Percentiles rank a stretch among this genome's conserved stretches.
These are phyloP conservation scores for Phytophthora sojae DNA, from an alignment of 352 stramenopile species.

Conservation along the genomic window DNA sequence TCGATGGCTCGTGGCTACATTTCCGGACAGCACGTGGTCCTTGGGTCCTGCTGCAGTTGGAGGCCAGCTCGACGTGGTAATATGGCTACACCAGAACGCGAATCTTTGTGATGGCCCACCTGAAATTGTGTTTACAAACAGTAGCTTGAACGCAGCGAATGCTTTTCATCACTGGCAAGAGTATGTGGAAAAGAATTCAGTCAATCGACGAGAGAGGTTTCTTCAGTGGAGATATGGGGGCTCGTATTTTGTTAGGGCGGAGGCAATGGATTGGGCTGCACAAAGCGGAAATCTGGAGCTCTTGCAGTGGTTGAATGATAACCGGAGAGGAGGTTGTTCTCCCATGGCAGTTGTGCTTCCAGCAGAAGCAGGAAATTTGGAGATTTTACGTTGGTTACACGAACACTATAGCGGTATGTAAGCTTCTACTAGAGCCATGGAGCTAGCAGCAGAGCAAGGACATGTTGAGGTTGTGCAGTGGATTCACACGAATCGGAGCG, in stretches of 20 bases:
- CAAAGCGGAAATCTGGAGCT: constrained; percentile 5
- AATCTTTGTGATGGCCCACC: too few relatives aligned
- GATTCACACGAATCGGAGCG: constrained; percentile 19
- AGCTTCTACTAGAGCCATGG: constrained; percentile 19
- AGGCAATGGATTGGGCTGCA: too few relatives aligned
- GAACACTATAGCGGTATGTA: too few relatives aligned
- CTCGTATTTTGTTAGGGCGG: too few relatives aligned
- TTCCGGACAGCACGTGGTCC: neutral
- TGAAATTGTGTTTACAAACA: too few relatives aligned
- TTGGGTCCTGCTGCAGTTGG: constrained; percentile 3
- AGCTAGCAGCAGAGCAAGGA: constrained; percentile 5
- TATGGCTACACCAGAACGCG: constrained; percentile 7
- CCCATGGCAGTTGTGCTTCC: neutral
- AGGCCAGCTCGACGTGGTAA: constrained; percentile 7
- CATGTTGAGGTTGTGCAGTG: constrained; percentile 9
- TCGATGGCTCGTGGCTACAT: constrained; percentile 6
- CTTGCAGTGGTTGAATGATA: constrained; percentile 5
- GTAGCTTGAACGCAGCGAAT: too few relatives aligned
- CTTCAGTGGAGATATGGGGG: neutral
- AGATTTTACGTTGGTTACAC: constrained; percentile 20
- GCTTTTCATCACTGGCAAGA: too few relatives aligned
- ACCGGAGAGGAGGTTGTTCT: constrained; percentile 1
- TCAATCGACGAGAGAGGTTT: too few relatives aligned
- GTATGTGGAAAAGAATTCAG: too few relatives aligned
- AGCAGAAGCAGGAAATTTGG: constrained; percentile 5